A percentile compares a stretch with the other conserved stretches of the same genome.
These are phyloP conservation scores for Sporisorium exsertum DNA, from an alignment of 1,284 basidiomycete genomes.

Conservation along the genomic window DNA sequence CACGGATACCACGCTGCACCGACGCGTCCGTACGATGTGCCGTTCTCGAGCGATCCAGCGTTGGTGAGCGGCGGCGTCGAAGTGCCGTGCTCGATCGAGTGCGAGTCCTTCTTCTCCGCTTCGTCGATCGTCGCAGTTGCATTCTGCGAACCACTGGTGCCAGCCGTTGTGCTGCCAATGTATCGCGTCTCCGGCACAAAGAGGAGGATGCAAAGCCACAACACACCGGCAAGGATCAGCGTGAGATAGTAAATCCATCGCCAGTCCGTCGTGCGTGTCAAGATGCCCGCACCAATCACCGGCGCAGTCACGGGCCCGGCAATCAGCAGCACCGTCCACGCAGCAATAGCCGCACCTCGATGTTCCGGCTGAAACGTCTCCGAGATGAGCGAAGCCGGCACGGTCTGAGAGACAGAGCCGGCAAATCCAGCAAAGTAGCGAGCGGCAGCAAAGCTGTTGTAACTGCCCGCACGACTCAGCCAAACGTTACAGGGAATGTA, in stretches of 20 bases:
- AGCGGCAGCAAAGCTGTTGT: constrained; percentile 49
- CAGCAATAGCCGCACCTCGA: constrained; percentile 67
- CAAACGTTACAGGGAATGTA: constrained; percentile 69
- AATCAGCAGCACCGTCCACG: constrained; percentile 61
- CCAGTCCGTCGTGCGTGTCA: constrained; percentile 54
- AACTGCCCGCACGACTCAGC: constrained; percentile 59
- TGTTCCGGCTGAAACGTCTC: constrained; percentile 60
- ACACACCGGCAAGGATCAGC: constrained; percentile 62
- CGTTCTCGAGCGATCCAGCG: constrained; percentile 19
- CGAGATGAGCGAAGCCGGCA: constrained; percentile 49
- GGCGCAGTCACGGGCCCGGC: constrained; percentile 67
- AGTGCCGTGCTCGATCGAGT: constrained; percentile 30
- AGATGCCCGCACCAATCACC: constrained; percentile 66
- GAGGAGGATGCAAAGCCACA: constrained; percentile 61
- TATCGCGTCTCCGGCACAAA: constrained; percentile 69
- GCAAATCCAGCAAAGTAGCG: constrained; percentile 54
- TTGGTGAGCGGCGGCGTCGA: constrained; percentile 26
- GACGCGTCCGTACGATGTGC: constrained; percentile 39
- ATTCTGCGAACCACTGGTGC: not conserved
- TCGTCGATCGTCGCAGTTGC: constrained; percentile 12
- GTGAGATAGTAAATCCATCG: constrained; percentile 67
- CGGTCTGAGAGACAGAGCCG: constrained; percentile 37
- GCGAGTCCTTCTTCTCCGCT: constrained; percentile 26
- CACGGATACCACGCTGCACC: constrained; percentile 68
- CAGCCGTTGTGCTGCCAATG: constrained; percentile 27